A percentile compares a stretch with the other conserved stretches of the same genome.
These are phyloP conservation scores for Phoenix roebelenii DNA, from an alignment of 176 grass and related monocot genomes.

Conservation along the genomic window DNA sequence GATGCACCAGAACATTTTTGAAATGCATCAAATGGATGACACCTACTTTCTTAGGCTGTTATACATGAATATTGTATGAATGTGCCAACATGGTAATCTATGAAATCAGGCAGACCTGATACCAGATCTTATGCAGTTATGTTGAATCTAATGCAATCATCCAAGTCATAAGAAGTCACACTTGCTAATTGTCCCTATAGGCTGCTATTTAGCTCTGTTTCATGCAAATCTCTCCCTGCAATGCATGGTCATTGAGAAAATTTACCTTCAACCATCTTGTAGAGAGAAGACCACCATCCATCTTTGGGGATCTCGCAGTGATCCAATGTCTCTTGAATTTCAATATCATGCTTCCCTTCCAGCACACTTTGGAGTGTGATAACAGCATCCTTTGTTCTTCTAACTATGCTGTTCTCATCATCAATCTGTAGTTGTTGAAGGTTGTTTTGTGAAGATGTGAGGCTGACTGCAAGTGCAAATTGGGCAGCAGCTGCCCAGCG, in stretches of 20 bases:
- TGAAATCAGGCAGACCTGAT: too few relatives aligned
- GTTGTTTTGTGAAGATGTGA: slow-evolving; percentile 72
- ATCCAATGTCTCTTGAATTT: slow-evolving; percentile 71
- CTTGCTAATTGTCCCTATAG: too few relatives aligned
- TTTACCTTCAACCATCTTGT: slow-evolving; percentile 90
- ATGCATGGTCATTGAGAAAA: neutral
- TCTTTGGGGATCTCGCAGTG: slow-evolving; percentile 55
- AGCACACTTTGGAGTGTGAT: slow-evolving; percentile 76
- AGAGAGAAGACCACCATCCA: slow-evolving; percentile 95
- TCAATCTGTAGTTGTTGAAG: slow-evolving; percentile 57
- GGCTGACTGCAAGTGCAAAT: slow-evolving; percentile 61
- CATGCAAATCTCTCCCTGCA: too few relatives aligned
- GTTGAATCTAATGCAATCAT: too few relatives aligned
- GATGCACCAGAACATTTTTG: too few relatives aligned
- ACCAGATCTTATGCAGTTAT: too few relatives aligned
- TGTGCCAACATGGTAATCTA: too few relatives aligned
- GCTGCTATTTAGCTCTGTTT: too few relatives aligned
- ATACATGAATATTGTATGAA: too few relatives aligned
- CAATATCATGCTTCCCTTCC: slow-evolving; percentile 61
- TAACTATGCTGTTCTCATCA: slow-evolving; percentile 66
- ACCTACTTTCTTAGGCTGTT: too few relatives aligned
- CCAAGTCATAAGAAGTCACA: too few relatives aligned
- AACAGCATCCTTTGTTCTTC: slow-evolving; percentile 85
- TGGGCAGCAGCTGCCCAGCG: slow-evolving; percentile 86
- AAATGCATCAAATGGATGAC: too few relatives aligned